These are phyloP conservation scores for Protea cynaroides DNA, from an alignment of 164 flowering plant genomes.

Conservation along the genomic window DNA sequence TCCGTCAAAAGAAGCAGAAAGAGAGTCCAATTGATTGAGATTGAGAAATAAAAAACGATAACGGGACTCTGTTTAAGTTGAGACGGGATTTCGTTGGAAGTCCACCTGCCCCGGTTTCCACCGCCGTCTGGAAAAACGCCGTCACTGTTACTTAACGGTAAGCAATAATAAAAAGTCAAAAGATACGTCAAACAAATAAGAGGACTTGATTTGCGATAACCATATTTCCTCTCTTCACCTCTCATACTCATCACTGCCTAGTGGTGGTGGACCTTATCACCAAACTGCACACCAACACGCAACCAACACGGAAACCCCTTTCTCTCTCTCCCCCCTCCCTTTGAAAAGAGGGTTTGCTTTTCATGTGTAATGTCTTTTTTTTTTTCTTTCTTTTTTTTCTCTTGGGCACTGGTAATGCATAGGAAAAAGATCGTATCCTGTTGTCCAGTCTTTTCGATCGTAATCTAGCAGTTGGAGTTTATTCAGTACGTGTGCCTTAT, in stretches of 20 bases:
- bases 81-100: constrained; percentile 16
- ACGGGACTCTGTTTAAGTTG: constrained; percentile 16
- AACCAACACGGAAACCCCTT: not conserved
- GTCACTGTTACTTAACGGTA: constrained; percentile 5
- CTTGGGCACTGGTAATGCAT: too few relatives aligned
- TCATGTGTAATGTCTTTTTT: not conserved
- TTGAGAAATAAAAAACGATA: constrained; percentile 5
- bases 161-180: not conserved
- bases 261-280: not conserved
- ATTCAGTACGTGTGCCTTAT: too few relatives aligned
- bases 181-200: not conserved
- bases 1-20: constrained; percentile 9
- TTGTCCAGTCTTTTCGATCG: too few relatives aligned
- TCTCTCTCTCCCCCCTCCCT: not conserved
- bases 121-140: constrained; percentile 5
- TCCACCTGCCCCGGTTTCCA: constrained; percentile 3
- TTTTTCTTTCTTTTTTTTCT: not conserved
- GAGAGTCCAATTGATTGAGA: constrained; percentile 2
- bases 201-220: not conserved
- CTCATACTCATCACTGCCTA: too few relatives aligned
- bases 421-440: too few relatives aligned
- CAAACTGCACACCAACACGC: too few relatives aligned
- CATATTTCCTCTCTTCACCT: not conserved
- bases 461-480: too few relatives aligned
- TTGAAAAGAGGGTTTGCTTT: not conserved